Percentiles rank a stretch among this genome's conserved stretches.
phyloP scores from a whole-genome alignment of 1,139 yeast species.

The Sugiyamaella castrensis region DNA sequence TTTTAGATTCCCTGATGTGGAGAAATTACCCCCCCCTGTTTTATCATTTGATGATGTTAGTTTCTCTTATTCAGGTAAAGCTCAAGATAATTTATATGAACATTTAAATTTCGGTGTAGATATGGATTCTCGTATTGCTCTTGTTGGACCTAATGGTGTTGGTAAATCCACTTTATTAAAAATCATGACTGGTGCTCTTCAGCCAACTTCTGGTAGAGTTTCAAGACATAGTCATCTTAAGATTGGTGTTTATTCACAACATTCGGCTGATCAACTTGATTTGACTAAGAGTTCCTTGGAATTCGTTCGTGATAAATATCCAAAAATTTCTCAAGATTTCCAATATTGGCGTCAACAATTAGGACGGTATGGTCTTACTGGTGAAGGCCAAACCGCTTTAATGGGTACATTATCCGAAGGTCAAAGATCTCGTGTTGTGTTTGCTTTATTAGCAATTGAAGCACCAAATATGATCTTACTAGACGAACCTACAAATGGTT shows the following conservation, averaged over 20 bases:
- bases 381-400: constrained; percentile 97
- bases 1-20: constrained; percentile 92
- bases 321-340: constrained; percentile 89
- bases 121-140: constrained; percentile 98
- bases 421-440: constrained; percentile 98
- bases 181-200: constrained; percentile 91
- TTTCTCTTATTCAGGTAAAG: constrained; percentile 84
- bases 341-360: constrained; percentile 99
- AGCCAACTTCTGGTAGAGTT: constrained; percentile 90
- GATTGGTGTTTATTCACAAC: constrained; percentile 98
- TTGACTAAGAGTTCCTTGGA: constrained; percentile 92
- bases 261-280: constrained; percentile 97
- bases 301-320: constrained; percentile 91
- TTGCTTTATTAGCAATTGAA: constrained; percentile 92
- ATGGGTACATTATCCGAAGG: constrained; percentile 99
- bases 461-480: constrained; percentile 89
- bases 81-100: constrained; percentile 86
- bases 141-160: constrained; percentile 99
- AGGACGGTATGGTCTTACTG: constrained; percentile 97
- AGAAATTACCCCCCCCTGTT: constrained; percentile 98
- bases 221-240: constrained; percentile 96
- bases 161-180: constrained; percentile 96
- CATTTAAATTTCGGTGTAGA: constrained; percentile 95
- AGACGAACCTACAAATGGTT: constrained; percentile 99
- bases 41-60: constrained; percentile 94